A percentile compares a stretch with the other conserved stretches of the same genome.
phyloP scores from a whole-genome alignment of 2,329 filamentous ascomycete species.

The Colletotrichum sp. region DNA sequence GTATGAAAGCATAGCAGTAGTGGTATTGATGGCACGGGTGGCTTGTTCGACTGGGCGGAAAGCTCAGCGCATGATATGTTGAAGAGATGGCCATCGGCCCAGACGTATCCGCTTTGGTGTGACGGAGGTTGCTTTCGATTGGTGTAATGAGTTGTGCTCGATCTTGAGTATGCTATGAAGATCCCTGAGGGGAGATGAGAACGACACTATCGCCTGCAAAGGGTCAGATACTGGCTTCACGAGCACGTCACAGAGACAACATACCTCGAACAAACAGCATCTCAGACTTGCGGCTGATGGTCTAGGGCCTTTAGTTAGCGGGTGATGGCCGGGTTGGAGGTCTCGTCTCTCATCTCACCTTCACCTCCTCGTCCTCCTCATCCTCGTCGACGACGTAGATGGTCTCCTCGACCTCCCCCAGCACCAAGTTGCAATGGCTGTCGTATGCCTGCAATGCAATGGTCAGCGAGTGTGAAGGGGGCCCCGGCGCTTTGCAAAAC shows the following conservation, averaged over 20 bases:
- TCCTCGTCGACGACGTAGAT: slow-evolving; percentile 93
- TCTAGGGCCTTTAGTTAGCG: slow-evolving; percentile 54
- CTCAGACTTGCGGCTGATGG: slow-evolving; percentile 94
- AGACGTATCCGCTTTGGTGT: neutral
- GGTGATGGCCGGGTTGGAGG: neutral
- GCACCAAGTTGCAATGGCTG: slow-evolving; percentile 95
- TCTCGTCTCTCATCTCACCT: slow-evolving; percentile 53
- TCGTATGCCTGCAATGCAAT: slow-evolving; percentile 79
- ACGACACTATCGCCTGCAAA: slow-evolving; percentile 72
- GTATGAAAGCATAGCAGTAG: neutral
- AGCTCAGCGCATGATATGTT: neutral
- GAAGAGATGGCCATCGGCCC: neutral
- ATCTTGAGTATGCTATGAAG: slow-evolving; percentile 34
- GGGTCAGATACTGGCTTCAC: slow-evolving; percentile 25
- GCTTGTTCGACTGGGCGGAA: neutral
- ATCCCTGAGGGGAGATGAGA: slow-evolving; percentile 69
- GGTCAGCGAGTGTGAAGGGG: slow-evolving; percentile 2
- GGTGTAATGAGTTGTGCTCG: neutral
- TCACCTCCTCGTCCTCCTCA: slow-evolving; percentile 78
- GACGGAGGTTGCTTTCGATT: neutral
- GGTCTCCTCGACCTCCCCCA: slow-evolving; percentile 97
- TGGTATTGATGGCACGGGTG: neutral
- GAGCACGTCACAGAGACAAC: slow-evolving; percentile 24
- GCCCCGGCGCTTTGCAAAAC: slow-evolving; percentile 35
- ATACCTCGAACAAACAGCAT: slow-evolving; percentile 98